These are phyloP conservation scores for Cladophialophora bantiana DNA, from an alignment of 2,329 filamentous ascomycete species.

Conservation along the genomic window DNA sequence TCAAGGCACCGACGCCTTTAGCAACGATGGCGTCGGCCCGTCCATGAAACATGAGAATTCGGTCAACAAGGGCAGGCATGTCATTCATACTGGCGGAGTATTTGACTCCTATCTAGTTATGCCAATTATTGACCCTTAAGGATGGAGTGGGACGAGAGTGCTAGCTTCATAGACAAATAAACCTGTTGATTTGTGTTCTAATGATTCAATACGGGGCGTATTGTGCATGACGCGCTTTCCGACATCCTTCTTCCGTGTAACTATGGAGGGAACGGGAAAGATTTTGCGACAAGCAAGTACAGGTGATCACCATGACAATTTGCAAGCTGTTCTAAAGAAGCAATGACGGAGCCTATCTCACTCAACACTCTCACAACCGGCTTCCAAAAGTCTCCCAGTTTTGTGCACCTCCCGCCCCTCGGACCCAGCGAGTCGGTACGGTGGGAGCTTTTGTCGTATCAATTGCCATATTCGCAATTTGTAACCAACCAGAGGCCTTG, in stretches of 20 bases:
- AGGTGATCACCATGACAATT: no score
- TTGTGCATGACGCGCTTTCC: no score
- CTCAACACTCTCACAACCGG: no score
- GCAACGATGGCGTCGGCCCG: slow-evolving; percentile 11
- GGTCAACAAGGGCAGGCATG: slow-evolving; percentile 17
- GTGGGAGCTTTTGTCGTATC: slow-evolving; percentile 4
- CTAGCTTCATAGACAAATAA: no score
- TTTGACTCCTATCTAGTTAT: slow-evolving; percentile 20
- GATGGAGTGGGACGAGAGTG: no score
- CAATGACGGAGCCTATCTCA: no score
- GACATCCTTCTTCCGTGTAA: no score
- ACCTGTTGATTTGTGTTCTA: no score
- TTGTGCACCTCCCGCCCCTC: background rate
- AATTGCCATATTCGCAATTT: slow-evolving; percentile 21
- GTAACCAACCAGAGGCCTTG: slow-evolving; percentile 1
- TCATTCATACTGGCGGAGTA: slow-evolving; percentile 7
- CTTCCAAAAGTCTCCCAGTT: background rate
- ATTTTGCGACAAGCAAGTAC: no score
- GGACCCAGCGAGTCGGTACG: background rate
- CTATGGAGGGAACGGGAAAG: no score
- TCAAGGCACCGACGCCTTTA: slow-evolving; percentile 20
- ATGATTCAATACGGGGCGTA: no score
- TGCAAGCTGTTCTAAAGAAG: no score
- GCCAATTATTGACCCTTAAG: slow-evolving; percentile 18
- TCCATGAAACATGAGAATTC: slow-evolving; percentile 13